phyloP scores from a whole-genome alignment of 306 rosid species.

The Begonia fuchsioides region DNA sequence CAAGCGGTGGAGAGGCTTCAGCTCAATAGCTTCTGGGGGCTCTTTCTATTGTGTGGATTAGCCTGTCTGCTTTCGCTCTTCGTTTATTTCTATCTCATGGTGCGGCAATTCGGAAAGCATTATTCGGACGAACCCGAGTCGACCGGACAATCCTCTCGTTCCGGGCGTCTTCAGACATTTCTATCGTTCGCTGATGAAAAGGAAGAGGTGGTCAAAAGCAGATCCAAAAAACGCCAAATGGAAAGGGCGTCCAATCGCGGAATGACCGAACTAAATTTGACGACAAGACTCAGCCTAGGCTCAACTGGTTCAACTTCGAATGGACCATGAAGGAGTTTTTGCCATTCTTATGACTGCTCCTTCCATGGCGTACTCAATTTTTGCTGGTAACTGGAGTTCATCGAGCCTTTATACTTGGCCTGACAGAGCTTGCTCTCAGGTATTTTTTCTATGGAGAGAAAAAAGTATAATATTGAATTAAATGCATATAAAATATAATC shows the following conservation, averaged over 20 bases:
- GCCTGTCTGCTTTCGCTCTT: constrained; percentile 55
- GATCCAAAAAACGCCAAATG: constrained; percentile 43
- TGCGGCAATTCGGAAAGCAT: constrained; percentile 48
- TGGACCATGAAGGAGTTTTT: no score
- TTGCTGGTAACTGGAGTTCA: no score
- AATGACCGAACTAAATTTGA: constrained; percentile 18
- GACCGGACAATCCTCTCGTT: constrained; percentile 9
- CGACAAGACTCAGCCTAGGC: not conserved
- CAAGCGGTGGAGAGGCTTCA: constrained; percentile 56
- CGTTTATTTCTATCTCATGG: constrained; percentile 26
- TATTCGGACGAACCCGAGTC: constrained; percentile 14
- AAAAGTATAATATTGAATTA: no score
- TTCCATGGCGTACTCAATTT: no score
- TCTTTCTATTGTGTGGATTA: constrained; percentile 49
- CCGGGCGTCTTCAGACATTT: constrained; percentile 37
- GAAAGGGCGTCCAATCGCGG: constrained; percentile 37
- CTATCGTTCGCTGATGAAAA: constrained; percentile 61
- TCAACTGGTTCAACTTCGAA: no score
- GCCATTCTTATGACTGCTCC: no score
- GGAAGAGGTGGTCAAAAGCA: constrained; percentile 33
- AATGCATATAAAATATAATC: no score
- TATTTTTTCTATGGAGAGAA: no score
- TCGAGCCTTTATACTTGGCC: no score
- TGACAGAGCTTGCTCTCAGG: no score
- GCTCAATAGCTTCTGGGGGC: constrained; percentile 80